These are phyloP conservation scores for Ogataea dorogensis DNA, from an alignment of 805 yeast genomes.

Conservation along the genomic window DNA sequence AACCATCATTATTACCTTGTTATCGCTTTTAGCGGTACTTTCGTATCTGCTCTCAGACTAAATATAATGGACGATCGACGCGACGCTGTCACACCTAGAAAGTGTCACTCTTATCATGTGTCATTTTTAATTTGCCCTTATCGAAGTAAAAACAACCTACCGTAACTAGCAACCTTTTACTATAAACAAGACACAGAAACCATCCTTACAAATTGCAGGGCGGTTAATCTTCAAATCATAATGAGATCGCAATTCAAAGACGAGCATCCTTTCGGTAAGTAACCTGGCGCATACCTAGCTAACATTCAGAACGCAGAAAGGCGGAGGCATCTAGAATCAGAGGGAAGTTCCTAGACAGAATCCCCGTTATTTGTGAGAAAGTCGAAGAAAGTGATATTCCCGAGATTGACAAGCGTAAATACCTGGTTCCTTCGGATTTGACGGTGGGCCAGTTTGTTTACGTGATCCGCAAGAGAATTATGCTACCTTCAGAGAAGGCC, in stretches of 20 bases:
- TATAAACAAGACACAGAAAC: conserved; percentile 4
- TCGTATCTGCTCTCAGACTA: conserved; percentile 17
- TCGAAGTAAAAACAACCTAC: conserved; percentile 11
- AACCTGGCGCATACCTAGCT: conserved; percentile 2
- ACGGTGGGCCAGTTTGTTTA: conserved; percentile 98
- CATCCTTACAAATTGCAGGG: conserved; percentile 2
- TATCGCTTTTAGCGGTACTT: conserved; percentile 1
- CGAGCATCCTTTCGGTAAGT: conserved; percentile 91
- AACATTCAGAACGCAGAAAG: conserved; percentile 69
- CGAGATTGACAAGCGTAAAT: conserved; percentile 95
- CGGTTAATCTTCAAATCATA: conserved; percentile 8
- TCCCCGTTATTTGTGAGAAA: conserved; percentile 96
- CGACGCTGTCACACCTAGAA: conserved; percentile 12
- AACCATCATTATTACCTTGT: neutral
- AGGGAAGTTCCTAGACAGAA: conserved; percentile 84
- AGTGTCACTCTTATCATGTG: conserved; percentile 22
- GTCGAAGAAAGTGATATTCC: conserved; percentile 96
- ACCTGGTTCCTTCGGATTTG: conserved; percentile 91
- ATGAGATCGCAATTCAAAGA: conserved; percentile 94
- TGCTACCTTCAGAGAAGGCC: conserved; percentile 95
- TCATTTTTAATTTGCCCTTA: conserved; percentile 17
- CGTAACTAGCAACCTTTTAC: conserved; percentile 2
- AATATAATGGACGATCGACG: conserved; percentile 17
- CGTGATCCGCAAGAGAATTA: conserved; percentile 93
- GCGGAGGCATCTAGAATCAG: conserved; percentile 92